These are phyloP conservation scores for Paraurostyla sp. DNA, from an alignment of 73 alveolate genomes.

Conservation along the genomic window DNA sequence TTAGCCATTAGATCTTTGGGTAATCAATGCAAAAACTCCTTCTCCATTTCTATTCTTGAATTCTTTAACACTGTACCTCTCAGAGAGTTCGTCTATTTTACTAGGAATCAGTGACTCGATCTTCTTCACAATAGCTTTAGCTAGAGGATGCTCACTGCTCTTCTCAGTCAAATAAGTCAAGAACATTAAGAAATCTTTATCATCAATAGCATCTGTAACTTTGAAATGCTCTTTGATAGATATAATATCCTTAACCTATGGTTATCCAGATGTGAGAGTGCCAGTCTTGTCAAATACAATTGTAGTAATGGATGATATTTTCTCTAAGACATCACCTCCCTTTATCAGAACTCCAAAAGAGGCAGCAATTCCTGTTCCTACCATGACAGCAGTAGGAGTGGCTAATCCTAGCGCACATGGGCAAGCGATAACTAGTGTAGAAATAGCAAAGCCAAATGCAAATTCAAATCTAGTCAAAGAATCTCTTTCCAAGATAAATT, in stretches of 20 bases:
- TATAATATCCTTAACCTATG: conserved; percentile 65
- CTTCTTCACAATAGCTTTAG: conserved; percentile 71
- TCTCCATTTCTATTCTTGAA: conserved; percentile 82
- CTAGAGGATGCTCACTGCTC: conserved; percentile 83
- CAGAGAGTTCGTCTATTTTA: not conserved
- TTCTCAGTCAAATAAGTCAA: conserved; percentile 58
- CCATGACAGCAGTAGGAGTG: conserved; percentile 99
- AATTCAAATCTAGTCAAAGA: conserved; percentile 64
- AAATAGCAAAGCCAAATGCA: conserved; percentile 76
- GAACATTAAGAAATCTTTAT: conserved; percentile 39
- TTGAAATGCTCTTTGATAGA: conserved; percentile 56
- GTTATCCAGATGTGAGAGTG: conserved; percentile 89
- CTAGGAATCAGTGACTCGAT: conserved; percentile 11
- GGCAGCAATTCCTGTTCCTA: conserved; percentile 95
- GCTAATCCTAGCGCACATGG: conserved; percentile 99
- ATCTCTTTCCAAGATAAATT: conserved; percentile 57
- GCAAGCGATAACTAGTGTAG: conserved; percentile 90
- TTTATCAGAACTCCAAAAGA: conserved; percentile 89
- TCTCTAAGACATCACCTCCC: conserved; percentile 92
- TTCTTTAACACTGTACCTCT: conserved; percentile 27
- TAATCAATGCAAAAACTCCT: conserved; percentile 69
- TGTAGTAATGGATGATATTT: conserved; percentile 76
- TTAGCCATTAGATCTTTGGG: not conserved
- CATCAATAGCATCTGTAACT: conserved; percentile 43
- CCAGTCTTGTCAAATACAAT: conserved; percentile 97